These are phyloP conservation scores for Echeveria elegans DNA, from an alignment of 164 flowering plant species.

Conservation along the genomic window DNA sequence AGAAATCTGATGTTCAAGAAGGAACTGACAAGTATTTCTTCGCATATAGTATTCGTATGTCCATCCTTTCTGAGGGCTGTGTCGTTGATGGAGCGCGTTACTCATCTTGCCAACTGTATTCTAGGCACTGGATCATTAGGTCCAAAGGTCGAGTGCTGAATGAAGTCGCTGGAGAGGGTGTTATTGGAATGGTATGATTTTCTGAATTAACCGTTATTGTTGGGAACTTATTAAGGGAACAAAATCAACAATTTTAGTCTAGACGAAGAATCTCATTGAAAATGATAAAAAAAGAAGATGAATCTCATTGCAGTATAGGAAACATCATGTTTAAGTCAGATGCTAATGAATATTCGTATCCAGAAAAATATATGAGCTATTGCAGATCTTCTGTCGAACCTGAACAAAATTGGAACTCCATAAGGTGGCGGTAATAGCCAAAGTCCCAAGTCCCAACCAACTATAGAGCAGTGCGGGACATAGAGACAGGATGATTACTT, in stretches of 20 bases:
- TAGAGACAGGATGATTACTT: background rate
- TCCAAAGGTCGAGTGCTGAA: slow-evolving; percentile 41
- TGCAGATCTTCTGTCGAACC: background rate
- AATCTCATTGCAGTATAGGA: background rate
- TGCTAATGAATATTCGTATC: background rate
- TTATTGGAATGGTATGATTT: slow-evolving; percentile 68
- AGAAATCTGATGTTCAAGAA: slow-evolving; percentile 38
- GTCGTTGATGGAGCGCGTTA: slow-evolving; percentile 38
- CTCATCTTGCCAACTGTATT: slow-evolving; percentile 67
- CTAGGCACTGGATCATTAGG: slow-evolving; percentile 79
- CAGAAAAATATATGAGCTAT: background rate
- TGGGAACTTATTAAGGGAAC: background rate
- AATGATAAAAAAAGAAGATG: background rate
- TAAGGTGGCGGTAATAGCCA: background rate
- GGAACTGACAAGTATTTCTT: slow-evolving; percentile 35
- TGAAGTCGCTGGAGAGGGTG: slow-evolving; percentile 60
- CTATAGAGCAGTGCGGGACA: too few species aligned
- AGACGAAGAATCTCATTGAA: too few species aligned
- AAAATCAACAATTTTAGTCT: too few species aligned
- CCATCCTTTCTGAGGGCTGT: slow-evolving; percentile 59
- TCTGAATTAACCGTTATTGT: background rate
- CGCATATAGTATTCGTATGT: slow-evolving; percentile 81
- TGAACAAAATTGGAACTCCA: background rate
- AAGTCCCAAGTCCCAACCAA: too few species aligned
- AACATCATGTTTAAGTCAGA: background rate